phyloP scores from a whole-genome alignment of 176 grass and related monocot genomes.

The Raddia distichophylla region DNA sequence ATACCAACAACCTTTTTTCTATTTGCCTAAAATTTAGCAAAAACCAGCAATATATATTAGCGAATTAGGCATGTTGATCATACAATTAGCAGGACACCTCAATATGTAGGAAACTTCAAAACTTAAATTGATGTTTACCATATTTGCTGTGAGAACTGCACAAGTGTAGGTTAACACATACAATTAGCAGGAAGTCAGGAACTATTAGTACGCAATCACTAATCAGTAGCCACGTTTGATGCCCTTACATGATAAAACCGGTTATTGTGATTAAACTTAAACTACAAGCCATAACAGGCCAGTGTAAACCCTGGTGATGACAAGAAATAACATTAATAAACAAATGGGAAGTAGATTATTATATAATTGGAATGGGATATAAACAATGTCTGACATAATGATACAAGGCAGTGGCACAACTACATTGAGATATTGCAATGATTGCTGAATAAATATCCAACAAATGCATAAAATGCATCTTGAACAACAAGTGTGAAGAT shows the following conservation, averaged over 20 bases:
- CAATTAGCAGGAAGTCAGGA: background rate
- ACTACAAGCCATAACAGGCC: background rate
- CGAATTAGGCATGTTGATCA: background rate
- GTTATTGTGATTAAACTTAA: background rate
- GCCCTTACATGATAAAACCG: background rate
- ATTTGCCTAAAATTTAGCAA: background rate
- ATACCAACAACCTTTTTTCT: background rate
- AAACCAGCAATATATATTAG: background rate
- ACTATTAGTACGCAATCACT: background rate
- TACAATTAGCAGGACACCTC: background rate
- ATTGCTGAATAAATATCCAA: constrained; percentile 22
- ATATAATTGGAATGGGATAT: constrained; percentile 3
- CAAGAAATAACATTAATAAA: background rate
- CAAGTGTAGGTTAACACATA: background rate
- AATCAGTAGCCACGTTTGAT: background rate
- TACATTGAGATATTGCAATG: background rate
- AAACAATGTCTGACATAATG: background rate
- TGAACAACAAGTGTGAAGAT: background rate
- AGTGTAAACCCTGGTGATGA: constrained; percentile 1
- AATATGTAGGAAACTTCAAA: background rate
- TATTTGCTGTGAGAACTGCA: background rate
- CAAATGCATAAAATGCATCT: constrained; percentile 15
- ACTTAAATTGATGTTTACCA: background rate
- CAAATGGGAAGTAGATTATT: background rate
- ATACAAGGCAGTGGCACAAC: background rate